Percentiles rank a stretch among this genome's conserved stretches.
These are phyloP conservation scores for Pichia sp. DNA, from an alignment of 1,139 yeast genomes.

Conservation along the genomic window DNA sequence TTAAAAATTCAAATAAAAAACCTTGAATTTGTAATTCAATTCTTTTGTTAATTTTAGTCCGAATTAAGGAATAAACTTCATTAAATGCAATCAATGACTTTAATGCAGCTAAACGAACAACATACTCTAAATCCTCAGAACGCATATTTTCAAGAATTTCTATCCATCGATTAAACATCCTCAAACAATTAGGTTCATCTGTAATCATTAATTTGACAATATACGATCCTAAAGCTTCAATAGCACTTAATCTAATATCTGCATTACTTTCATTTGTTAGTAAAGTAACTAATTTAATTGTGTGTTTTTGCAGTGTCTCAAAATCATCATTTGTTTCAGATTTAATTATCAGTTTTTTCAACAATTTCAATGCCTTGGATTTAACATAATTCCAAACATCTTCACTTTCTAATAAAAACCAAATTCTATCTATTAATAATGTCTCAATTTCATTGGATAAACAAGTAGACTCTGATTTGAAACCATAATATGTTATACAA, in stretches of 20 bases:
- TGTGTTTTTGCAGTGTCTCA: conserved; percentile 5
- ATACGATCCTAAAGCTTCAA: conserved; percentile 46
- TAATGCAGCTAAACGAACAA: conserved; percentile 44
- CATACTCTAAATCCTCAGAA: conserved; percentile 39
- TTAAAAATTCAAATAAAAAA: conserved; percentile 36
- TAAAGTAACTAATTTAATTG: conserved; percentile 27
- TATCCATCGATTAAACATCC: conserved; percentile 30
- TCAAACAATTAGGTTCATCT: conserved; percentile 10
- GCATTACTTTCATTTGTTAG: conserved; percentile 32
- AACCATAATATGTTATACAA: conserved; percentile 33
- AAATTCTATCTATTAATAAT: conserved; percentile 17
- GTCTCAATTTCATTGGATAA: conserved; percentile 3
- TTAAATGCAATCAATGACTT: conserved; percentile 36
- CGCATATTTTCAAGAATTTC: conserved; percentile 29
- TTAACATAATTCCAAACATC: conserved; percentile 39
- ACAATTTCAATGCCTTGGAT: conserved; percentile 36
- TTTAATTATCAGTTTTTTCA: conserved; percentile 28
- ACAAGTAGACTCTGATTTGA: background rate
- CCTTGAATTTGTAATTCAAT: conserved; percentile 20
- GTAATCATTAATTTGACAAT: conserved; percentile 22
- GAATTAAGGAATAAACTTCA: conserved; percentile 9
- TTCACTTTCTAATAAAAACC: conserved; percentile 28
- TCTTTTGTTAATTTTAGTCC: background rate
- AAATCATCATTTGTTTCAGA: background rate
- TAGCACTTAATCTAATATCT: conserved; percentile 40